Evolutionary conservation across 2,329 filamentous ascomycete genomes (phyloP), one percentile per base, ranked within the genome.

Genomic region (Fusarium dimerum): DNA sequence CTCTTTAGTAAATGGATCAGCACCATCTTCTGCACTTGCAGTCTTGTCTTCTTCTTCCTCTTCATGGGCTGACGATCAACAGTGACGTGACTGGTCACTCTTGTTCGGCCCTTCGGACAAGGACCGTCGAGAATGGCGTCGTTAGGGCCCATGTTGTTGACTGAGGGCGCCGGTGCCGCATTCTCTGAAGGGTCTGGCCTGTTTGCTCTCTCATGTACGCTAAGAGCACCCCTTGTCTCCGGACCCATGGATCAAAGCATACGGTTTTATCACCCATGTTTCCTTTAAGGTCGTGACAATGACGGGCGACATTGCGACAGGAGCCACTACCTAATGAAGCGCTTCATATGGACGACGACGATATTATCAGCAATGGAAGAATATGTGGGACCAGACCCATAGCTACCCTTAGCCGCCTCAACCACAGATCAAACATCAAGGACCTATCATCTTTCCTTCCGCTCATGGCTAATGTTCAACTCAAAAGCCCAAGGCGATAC

Each of bases 31-130:
- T 36, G 5, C 32, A 36, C 32, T 12, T 26, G 20, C 32, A 36
- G 32, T 15, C 10, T 15, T 12, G 12, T n/a, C n/a, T 3, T 36
- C 13, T 5, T 5, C 32, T 12, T 15, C 10, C 10, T 36, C 4
- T 9, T 50, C 45, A 56, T 58, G 48, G 54, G 58, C 61, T 66
- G 60, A 66, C 58, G 55, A 66, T 63, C 54, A 26, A 51, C 47
- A 55, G 42, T 40, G 40, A 55, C 51, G 60, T 64, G 58, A 66
- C 56, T 64, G 63, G 63, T 39, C 57, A 44, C 44, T 53, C 16
- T 48, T 43, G 38, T 43, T 49, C 44, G 49, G 46, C 48, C 51
- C 43, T 53, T 58, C 58, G 52, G 63, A 18, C 55, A 61, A 63
- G 60, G 47, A 51, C 63, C 57, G 51, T 46, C 48, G 44, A 48